Evolutionary conservation across 2,329 filamentous ascomycete genomes (phyloP).

Genomic region (Penicillium aurantiogriseum): DNA sequence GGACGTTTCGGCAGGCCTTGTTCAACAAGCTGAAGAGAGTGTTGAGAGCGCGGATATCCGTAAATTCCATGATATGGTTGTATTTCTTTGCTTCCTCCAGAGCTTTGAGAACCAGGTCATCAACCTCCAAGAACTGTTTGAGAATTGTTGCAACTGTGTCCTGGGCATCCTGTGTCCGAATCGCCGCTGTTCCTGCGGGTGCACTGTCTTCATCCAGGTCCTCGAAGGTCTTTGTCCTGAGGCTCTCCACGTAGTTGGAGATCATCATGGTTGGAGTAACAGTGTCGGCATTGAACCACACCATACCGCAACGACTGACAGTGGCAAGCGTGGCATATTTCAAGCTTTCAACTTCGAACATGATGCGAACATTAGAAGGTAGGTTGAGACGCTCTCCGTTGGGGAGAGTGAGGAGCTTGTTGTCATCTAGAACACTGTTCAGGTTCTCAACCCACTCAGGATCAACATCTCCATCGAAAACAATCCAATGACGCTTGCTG

Average conservation of each 20-base stretch:
- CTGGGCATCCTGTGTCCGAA: conserved; percentile 77
- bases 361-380: conserved; percentile 92
- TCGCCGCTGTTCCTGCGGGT: conserved; percentile 69
- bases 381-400: conserved; percentile 97
- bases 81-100: conserved; percentile 73
- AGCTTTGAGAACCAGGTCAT: conserved; percentile 76
- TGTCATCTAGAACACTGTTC: conserved; percentile 99
- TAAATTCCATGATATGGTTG: conserved; percentile 99
- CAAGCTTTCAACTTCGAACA: conserved; percentile 98
- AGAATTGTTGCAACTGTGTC: conserved; percentile 76
- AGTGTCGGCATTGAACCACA: conserved; percentile 99
- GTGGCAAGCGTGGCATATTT: conserved; percentile 97
- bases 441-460: conserved; percentile 99
- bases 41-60: conserved; percentile 80
- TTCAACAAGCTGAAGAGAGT: conserved; percentile 95
- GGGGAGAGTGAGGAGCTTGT: conserved; percentile 92
- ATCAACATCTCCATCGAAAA: conserved; percentile 98
- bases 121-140: conserved; percentile 69
- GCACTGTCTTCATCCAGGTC: conserved; percentile 92
- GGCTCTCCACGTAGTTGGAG: conserved; percentile 79
- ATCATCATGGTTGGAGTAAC: conserved; percentile 93
- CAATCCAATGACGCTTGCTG: conserved; percentile 96
- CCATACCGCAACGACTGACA: conserved; percentile 99
- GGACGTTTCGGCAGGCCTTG: conserved; percentile 84
- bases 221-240: conserved; percentile 82